phyloP scores from a whole-genome alignment of 2,329 filamentous ascomycete genomes.

The Penicillium decumbens region DNA sequence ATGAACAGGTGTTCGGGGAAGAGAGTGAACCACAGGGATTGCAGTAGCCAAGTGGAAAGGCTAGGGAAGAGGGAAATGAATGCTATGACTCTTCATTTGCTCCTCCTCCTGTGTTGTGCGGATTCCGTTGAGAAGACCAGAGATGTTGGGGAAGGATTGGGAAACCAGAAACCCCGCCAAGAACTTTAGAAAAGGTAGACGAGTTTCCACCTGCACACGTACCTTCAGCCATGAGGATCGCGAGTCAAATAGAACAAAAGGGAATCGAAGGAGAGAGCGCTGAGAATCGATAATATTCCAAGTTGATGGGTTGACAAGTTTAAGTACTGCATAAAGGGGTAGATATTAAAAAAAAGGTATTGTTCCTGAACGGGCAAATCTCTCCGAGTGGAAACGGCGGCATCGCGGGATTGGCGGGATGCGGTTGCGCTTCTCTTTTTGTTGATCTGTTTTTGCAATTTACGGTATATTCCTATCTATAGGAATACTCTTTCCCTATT shows the following conservation, averaged over 20 bases:
- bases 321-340: not conserved
- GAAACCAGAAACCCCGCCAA: conserved; percentile 13
- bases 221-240: conserved; percentile 16
- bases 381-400: conserved; percentile 12
- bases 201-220: conserved; percentile 11
- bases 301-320: not conserved
- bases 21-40: conserved; percentile 6
- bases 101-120: conserved; percentile 1
- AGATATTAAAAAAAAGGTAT: not conserved
- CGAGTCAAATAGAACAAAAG: not conserved
- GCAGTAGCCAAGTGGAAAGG: not conserved
- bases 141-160: conserved; percentile 15
- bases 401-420: conserved; percentile 9
- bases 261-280: not conserved
- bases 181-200: conserved; percentile 4
- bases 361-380: conserved; percentile 7
- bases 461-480: not conserved
- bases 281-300: not conserved
- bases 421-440: conserved; percentile 2
- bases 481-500: no score
- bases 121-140: not conserved
- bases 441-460: conserved; percentile 4
- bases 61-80: not conserved
- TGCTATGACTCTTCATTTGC: not conserved
- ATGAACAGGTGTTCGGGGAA: conserved; percentile 6